Evolutionary conservation across 1,284 basidiomycete genomes (phyloP), one percentile per base, ranked within the genome.

Genomic region (Ganoderma lucidum): DNA sequence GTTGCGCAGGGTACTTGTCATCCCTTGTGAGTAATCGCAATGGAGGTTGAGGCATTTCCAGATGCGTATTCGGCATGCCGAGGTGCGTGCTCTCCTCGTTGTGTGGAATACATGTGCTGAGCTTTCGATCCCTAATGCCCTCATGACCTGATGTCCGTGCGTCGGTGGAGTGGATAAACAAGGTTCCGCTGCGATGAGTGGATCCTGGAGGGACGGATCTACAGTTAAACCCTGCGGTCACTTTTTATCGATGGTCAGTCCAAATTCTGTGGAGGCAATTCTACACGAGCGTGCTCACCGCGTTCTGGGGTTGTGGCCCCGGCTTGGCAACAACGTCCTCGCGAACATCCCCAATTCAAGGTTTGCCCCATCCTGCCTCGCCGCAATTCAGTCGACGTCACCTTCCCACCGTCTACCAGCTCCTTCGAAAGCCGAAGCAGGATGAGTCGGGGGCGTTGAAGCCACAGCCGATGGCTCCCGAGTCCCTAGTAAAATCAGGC

Each of bases 261-360:
- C 32, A 32, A 4, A 23, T 59, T 59, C 56, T n/a, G 23, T 10
- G 9, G 37, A 60, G 10, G 19, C 39, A 30, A 39, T 35, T 6
- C 45, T 63, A 51, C 32, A 42, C 6, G 62, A 51, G 30, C 14
- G 45, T 28, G 41, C 62, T 63, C 62, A 63, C 62, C 60, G 35
- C 53, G 17, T 37, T 59, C 56, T 59, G 56, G 56, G 56, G 56
- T 59, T 35, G 32, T 58, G 17, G 17, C 17, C 15, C 56, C 19
- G 9, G 14, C n/a, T 32, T 15, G 32, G 55, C 32, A 8, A n/a
- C 15, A 10, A 35, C 19, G 8, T 19, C 32, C 8, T 19, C 30
- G 19, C 17, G 37, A n/a, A 39, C 19, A 59, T 59, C 32, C 6
- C 17, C 19, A 39, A 39, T 39, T 56, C 30, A 6, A 32, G 53